A percentile compares a stretch with the other conserved stretches of the same genome.
These are phyloP conservation scores for Trypanosoma boissoni DNA, from an alignment of 208 protist genomes.

Conservation along the genomic window DNA sequence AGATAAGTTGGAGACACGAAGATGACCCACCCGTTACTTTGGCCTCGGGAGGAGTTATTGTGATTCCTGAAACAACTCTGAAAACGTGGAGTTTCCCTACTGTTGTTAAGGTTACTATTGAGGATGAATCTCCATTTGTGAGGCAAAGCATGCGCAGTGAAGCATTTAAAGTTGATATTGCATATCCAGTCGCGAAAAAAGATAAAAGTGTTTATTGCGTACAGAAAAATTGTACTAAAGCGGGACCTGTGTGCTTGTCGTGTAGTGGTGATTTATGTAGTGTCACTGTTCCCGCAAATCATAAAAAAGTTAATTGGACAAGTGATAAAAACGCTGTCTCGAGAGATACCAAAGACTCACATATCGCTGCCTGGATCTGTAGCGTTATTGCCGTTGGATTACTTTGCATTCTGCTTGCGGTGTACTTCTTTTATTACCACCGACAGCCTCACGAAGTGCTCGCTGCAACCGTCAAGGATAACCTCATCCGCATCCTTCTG, in stretches of 20 bases:
- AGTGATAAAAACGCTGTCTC: not conserved
- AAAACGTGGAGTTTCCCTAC: slow-evolving; percentile 31
- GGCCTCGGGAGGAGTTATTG: slow-evolving; percentile 8
- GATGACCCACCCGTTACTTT: slow-evolving; percentile 12
- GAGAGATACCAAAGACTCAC: slow-evolving; percentile 10
- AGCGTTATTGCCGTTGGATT: slow-evolving; percentile 21
- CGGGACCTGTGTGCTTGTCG: slow-evolving; percentile 4
- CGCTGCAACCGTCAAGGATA: slow-evolving; percentile 27
- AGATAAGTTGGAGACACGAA: slow-evolving; percentile 27
- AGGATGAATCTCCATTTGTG: slow-evolving; percentile 38
- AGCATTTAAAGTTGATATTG: slow-evolving; percentile 8
- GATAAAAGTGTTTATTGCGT: no score
- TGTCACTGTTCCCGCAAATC: not conserved
- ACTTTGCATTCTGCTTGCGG: slow-evolving; percentile 15
- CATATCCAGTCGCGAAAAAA: no score
- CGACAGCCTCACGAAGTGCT: slow-evolving; percentile 47
- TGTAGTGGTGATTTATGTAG: slow-evolving; percentile 8
- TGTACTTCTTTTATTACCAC: slow-evolving; percentile 28
- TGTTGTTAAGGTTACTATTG: slow-evolving; percentile 26
- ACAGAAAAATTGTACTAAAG: no score
- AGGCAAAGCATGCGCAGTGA: not conserved
- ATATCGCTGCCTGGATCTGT: slow-evolving; percentile 26
- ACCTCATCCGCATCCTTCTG: slow-evolving; percentile 19
- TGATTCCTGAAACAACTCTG: slow-evolving; percentile 14
- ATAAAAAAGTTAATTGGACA: not conserved